Percentiles rank a stretch among this genome's conserved stretches.
These are phyloP conservation scores for Cytospora leucostoma DNA, from an alignment of 2,329 filamentous ascomycete species.

Conservation along the genomic window DNA sequence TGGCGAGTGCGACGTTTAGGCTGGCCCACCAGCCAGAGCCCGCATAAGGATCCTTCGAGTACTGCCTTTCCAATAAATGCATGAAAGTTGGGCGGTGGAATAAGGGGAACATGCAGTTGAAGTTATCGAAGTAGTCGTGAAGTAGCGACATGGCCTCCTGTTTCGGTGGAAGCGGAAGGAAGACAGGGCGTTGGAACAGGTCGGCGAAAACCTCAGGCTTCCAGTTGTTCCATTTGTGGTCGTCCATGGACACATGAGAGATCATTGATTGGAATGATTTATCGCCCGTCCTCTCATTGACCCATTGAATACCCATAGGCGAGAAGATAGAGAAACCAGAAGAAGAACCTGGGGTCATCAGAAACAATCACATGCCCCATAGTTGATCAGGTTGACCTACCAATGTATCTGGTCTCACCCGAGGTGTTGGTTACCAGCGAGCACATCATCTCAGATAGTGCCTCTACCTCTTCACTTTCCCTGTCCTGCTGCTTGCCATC, in stretches of 20 bases:
- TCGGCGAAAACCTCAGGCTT: constrained; percentile 97
- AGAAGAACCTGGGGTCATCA: constrained; percentile 69
- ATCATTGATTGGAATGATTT: constrained; percentile 95
- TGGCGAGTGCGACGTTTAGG: constrained; percentile 90
- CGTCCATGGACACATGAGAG: constrained; percentile 82
- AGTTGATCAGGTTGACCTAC: constrained; percentile 49
- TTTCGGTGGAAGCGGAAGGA: constrained; percentile 80
- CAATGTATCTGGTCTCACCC: constrained; percentile 94
- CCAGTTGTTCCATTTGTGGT: constrained; percentile 97
- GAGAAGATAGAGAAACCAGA: constrained; percentile 99
- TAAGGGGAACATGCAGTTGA: constrained; percentile 97
- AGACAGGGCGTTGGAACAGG: constrained; percentile 82
- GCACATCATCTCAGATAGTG: constrained; percentile 97
- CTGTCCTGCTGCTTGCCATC: constrained; percentile 35
- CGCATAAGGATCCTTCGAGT: constrained; percentile 88
- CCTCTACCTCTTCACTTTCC: constrained; percentile 74
- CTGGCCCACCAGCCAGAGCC: constrained; percentile 99
- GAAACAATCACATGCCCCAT: constrained; percentile 15
- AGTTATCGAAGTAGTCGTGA: constrained; percentile 95
- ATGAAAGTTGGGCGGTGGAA: constrained; percentile 99
- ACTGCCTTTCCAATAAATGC: constrained; percentile 93
- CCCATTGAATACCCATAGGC: constrained; percentile 96
- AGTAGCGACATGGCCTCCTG: constrained; percentile 85
- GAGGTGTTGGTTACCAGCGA: constrained; percentile 92
- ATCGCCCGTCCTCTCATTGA: constrained; percentile 97